These are phyloP conservation scores for Leucocoprinus birnbaumii DNA, from an alignment of 768 basidiomycete genomes.

Conservation along the genomic window DNA sequence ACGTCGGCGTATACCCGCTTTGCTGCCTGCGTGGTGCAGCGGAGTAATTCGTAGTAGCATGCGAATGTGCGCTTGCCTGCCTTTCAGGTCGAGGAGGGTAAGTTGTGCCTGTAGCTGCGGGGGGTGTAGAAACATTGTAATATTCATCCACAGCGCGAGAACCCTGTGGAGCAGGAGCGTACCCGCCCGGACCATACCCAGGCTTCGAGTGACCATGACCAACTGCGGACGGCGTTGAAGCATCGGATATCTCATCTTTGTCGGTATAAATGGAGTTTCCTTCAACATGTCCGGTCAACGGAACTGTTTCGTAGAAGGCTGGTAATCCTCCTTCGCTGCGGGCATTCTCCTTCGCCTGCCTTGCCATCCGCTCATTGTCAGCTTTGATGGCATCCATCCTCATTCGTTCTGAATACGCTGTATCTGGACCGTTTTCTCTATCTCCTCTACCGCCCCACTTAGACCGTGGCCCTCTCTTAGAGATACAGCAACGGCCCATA, in stretches of 20 bases:
- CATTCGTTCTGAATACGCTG: constrained; percentile 56
- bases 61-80: constrained; percentile 33
- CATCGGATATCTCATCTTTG: constrained; percentile 23
- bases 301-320: constrained; percentile 72
- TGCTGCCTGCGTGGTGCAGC: constrained; percentile 16
- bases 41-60: constrained; percentile 33
- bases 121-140: constrained; percentile 39
- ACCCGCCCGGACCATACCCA: constrained; percentile 50
- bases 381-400: constrained; percentile 85
- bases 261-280: constrained; percentile 57
- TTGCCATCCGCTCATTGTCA: constrained; percentile 78
- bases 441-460: constrained; percentile 36
- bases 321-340: constrained; percentile 65
- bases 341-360: constrained; percentile 41
- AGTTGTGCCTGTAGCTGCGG: constrained; percentile 22
- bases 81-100: constrained; percentile 41
- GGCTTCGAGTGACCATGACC: constrained; percentile 23
- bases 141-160: constrained; percentile 76
- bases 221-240: constrained; percentile 26
- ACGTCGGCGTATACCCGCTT: constrained; percentile 21
- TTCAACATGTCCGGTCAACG: constrained; percentile 59
- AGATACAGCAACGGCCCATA: constrained; percentile 83
- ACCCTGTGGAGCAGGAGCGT: constrained; percentile 61
- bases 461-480: constrained; percentile 36
- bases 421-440: constrained; percentile 25